Evolutionary conservation across 2,329 filamentous ascomycete genomes (phyloP), one percentile per base, ranked within the genome.

Genomic region (Colletotrichum neosansevieriae): DNA sequence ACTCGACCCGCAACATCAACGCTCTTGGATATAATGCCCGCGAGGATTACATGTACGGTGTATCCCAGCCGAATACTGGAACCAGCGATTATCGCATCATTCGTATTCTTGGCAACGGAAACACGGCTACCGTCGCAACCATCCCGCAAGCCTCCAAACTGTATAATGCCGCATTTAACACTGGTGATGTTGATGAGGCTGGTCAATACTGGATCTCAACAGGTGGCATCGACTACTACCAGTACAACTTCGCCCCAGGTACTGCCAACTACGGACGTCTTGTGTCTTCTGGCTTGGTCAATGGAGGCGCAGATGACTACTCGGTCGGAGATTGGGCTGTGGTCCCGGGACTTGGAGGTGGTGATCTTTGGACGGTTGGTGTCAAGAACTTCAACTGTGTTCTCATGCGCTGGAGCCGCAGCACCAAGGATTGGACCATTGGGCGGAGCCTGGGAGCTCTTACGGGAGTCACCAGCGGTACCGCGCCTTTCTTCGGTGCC

Each of bases 31-130:
- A 75, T 65, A 76, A 74, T 17, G 51, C 60, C 3, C 56, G 63
- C 6, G 74, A 75, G 10, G 73, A 74, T 19, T 72, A 72, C 51
- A 54, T 75, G 2, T 75, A 75, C 63, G 74, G 53, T 10, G 42
- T 71, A 0, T 51, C 57, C 12, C 53, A 58, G 34, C 57, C 47
- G 9, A 34, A 17, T 29, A 12, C 7, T 49, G 65, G 42, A 11
- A 19, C 11, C 17, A 32, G 38, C 10, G 44, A 40, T 17, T 54
- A 60, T 38, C 49, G 42, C 13, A 1, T 75, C 9, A 58, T 75
- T 42, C 74, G 74, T 13, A 75, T 75, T 54, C 59, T 65, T 3
- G 63, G 58, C 12, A 70, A 71, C 15, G 73, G 72, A 24, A 51
- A 59, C 0, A 51, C 65, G 2, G 60, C 58, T 6, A 53, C 59